Evolutionary conservation across 108 stramenopile species (phyloP), one percentile per base, ranked within the genome.

Genomic region (Discostella stelligeroides): DNA sequence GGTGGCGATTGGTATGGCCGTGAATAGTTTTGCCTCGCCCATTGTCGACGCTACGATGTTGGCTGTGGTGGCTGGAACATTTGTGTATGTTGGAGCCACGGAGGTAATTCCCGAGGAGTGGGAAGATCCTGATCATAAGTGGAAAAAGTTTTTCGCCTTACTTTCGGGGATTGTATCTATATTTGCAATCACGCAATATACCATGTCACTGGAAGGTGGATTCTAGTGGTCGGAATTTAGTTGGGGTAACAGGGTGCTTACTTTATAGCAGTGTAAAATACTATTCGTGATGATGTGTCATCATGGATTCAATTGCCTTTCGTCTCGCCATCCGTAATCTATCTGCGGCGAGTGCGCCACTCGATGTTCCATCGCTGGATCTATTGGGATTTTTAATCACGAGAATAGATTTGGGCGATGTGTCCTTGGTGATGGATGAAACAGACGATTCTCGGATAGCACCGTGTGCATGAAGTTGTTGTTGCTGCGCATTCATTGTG

Each of bases 81-180:
- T 98, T 78, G 85, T 98, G n/a, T 98, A 98, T 81, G 98, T 98
- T 13, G 98, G 98, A 39, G 96, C 97, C 7, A 96, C 97, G 2
- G 98, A 98, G 79, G 97, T 97, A 15, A 96, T 97, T 48, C 95
- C 96, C 8, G 97, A 97, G 72, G 97, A 97, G 81, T 97, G 92
- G 85, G 97, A 98, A 82, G 89, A 88, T 27, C 82, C 86, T 6
- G 82, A 91, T 46, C 83, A 96, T 86, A 96, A 97, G 80, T 97
- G 95, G 95, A 93, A 90, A 55, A 98, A 98, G 70, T 97, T 97
- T 68, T 65, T 70, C 47, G 82, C 95, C 5, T 76, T 98, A 38
- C 72, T 96, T 77, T 51, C 72, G 25, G 95, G 89, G 18, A 92
- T 96, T 55, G 80, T 82, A 13, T 80, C 85, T 41, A 96, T 96